Evolutionary conservation across 129 eudicot genomes (phyloP).

Genomic region (Artemisia tridentata): DNA sequence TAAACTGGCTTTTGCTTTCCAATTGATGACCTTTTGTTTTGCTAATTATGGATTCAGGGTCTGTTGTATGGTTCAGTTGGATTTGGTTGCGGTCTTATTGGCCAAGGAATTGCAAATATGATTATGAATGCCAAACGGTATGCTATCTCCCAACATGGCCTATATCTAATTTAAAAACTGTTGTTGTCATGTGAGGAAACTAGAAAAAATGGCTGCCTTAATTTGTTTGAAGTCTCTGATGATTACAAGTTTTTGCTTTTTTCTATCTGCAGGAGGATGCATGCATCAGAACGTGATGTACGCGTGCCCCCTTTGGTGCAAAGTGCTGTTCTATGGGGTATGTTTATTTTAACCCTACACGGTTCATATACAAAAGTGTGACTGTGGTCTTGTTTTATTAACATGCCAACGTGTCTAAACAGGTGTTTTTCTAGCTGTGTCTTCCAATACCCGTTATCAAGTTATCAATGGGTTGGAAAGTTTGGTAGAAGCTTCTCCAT

Average conservation of each 20-base stretch:
- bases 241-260: not conserved
- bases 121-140: slow-evolving; percentile 96
- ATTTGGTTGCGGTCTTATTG: slow-evolving; percentile 91
- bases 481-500: slow-evolving; percentile 70
- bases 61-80: slow-evolving; percentile 89
- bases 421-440: slow-evolving; percentile 92
- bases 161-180: slow-evolving; percentile 6
- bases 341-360: slow-evolving; percentile 3
- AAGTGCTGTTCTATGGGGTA: slow-evolving; percentile 99
- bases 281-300: slow-evolving; percentile 71
- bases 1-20: slow-evolving; percentile 2
- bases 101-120: slow-evolving; percentile 94
- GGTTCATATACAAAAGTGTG: not conserved
- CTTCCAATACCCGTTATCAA: slow-evolving; percentile 93
- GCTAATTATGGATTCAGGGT: slow-evolving; percentile 52
- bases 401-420: slow-evolving; percentile 6
- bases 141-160: slow-evolving; percentile 2
- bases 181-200: slow-evolving; percentile 12
- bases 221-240: not conserved
- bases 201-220: not conserved
- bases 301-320: slow-evolving; percentile 85
- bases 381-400: not conserved
- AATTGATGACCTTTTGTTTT: slow-evolving; percentile 19
- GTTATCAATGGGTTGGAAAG: slow-evolving; percentile 80
- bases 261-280: slow-evolving; percentile 57